Evolutionary conservation across 495 filamentous ascomycete species (phyloP).

Genomic region (Aspergillus sparsus): DNA sequence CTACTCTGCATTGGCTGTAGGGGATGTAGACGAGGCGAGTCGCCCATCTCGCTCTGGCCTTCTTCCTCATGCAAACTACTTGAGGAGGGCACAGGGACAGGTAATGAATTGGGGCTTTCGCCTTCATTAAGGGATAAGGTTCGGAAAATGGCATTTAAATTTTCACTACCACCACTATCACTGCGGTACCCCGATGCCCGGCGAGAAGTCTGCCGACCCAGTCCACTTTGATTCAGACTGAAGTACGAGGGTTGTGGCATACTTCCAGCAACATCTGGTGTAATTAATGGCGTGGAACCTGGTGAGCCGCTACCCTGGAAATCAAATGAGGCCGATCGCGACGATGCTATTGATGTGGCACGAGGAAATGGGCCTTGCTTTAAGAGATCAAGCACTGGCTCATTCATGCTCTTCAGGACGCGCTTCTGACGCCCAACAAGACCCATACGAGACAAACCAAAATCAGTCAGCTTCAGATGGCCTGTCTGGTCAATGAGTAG

Average conservation of each 20-base stretch:
- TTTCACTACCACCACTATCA: conserved; percentile 88
- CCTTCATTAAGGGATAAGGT: conserved; percentile 77
- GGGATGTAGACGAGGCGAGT: conserved; percentile 69
- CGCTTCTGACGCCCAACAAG: conserved; percentile 94
- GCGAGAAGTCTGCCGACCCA: conserved; percentile 71
- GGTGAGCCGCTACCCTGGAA: conserved; percentile 79
- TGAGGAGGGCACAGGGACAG: conserved; percentile 42
- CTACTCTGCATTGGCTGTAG: conserved; percentile 64
- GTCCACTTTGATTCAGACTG: conserved; percentile 67
- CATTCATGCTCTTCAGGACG: conserved; percentile 76
- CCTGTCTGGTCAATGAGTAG: conserved; percentile 95
- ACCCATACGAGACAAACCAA: conserved; percentile 96
- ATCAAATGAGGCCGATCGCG: conserved; percentile 94
- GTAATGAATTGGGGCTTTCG: conserved; percentile 31
- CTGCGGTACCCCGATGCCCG: conserved; percentile 86
- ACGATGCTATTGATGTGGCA: conserved; percentile 82
- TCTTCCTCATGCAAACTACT: conserved; percentile 67
- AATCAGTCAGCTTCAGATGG: conserved; percentile 95
- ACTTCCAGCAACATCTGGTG: conserved; percentile 68
- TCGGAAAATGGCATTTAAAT: conserved; percentile 78
- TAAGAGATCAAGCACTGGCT: conserved; percentile 84
- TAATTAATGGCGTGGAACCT: conserved; percentile 80
- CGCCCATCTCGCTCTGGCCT: conserved; percentile 61
- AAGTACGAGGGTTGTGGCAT: conserved; percentile 91
- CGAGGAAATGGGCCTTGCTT: conserved; percentile 90